Conservation (phyloP, 495 filamentous ascomycete species). For the Friedmanniomyces simplex region DNA sequence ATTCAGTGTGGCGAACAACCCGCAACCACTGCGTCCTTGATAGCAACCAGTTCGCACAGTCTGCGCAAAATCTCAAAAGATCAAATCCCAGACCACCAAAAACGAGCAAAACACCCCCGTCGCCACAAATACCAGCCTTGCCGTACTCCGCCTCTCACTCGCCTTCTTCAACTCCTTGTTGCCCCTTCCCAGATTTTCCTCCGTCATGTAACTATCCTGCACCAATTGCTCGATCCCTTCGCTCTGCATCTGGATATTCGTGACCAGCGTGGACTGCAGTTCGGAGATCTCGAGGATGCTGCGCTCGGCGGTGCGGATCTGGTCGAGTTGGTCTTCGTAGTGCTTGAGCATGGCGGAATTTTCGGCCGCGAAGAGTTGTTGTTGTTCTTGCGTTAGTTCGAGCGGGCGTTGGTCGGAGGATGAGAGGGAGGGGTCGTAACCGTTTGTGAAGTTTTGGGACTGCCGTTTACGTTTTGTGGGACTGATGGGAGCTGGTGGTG, state of each 20-base stretch:
- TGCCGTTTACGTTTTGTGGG: slow-evolving; percentile 1
- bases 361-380: slow-evolving; percentile 87
- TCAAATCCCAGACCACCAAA: slow-evolving; percentile 84
- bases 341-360: slow-evolving; percentile 87
- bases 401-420: slow-evolving; percentile 24
- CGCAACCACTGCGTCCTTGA: no score
- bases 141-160: slow-evolving; percentile 67
- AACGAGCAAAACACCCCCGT: slow-evolving; percentile 70
- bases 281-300: slow-evolving; percentile 88
- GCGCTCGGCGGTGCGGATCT: slow-evolving; percentile 86
- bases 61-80: slow-evolving; percentile 20
- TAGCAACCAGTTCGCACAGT: no score
- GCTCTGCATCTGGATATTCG: slow-evolving; percentile 73
- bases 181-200: slow-evolving; percentile 76
- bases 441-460: not conserved
- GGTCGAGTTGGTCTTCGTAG: slow-evolving; percentile 81
- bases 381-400: slow-evolving; percentile 66
- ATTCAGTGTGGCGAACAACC: no score
- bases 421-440: not conserved
- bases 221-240: slow-evolving; percentile 81
- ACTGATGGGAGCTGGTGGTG: not conserved
- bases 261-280: slow-evolving; percentile 76
- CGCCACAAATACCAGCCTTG: slow-evolving; percentile 79
- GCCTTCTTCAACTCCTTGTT: slow-evolving; percentile 89
- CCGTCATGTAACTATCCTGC: slow-evolving; percentile 67